Evolutionary conservation across 2,329 filamentous ascomycete genomes (phyloP).

Genomic region (Beauveria varroae): DNA sequence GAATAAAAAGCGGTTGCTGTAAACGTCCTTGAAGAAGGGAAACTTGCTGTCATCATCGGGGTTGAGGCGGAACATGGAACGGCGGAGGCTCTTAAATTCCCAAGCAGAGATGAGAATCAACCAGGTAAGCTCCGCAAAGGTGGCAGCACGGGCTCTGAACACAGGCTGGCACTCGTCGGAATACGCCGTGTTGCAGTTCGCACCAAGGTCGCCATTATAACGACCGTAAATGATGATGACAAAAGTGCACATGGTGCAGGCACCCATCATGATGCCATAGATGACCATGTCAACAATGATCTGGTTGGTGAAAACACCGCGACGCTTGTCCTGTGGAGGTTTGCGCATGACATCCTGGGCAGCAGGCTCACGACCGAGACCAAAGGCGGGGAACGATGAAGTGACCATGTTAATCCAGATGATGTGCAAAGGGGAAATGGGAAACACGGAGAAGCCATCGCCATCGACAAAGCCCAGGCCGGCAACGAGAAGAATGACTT

Average conservation of each 20-base stretch:
- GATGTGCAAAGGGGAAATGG: conserved; percentile 76
- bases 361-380: conserved; percentile 71
- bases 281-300: conserved; percentile 73
- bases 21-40: conserved; percentile 55
- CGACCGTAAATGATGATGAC: conserved; percentile 55
- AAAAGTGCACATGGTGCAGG: conserved; percentile 57
- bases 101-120: conserved; percentile 66
- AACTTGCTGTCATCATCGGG: conserved; percentile 42
- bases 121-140: conserved; percentile 68
- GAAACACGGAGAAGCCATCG: conserved; percentile 69
- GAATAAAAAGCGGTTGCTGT: conserved; percentile 63
- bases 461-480: conserved; percentile 75
- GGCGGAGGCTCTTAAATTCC: conserved; percentile 68
- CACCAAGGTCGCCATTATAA: conserved; percentile 48
- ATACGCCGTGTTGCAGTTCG: conserved; percentile 55
- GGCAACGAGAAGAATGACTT: conserved; percentile 73
- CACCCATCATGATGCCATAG: conserved; percentile 72
- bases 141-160: conserved; percentile 63
- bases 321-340: conserved; percentile 62
- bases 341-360: conserved; percentile 71
- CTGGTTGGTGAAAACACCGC: conserved; percentile 70
- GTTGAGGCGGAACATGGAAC: conserved; percentile 63
- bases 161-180: conserved; percentile 50
- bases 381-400: conserved; percentile 80
- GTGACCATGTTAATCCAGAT: conserved; percentile 95